Evolutionary conservation across 495 filamentous ascomycete genomes (phyloP).

Genomic region (Clavariopsis aquatica): DNA sequence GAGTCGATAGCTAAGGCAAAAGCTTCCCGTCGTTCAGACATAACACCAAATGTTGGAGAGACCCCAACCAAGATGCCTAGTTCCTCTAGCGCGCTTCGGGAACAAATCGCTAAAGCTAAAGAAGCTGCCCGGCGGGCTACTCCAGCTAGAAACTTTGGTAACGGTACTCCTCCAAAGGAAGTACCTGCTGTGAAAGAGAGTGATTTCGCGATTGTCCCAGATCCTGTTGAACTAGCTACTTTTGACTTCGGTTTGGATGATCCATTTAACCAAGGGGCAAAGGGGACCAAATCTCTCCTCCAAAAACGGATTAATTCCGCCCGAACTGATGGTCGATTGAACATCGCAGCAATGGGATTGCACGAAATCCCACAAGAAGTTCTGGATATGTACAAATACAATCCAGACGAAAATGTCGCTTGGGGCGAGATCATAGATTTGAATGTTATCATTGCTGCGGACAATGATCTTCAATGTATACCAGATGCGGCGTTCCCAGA

Average conservation of each 20-base stretch:
- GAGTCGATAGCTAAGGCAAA: conserved; percentile 94
- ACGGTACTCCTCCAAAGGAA: conserved; percentile 14
- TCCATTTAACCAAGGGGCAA: conserved; percentile 45
- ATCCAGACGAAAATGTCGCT: conserved; percentile 55
- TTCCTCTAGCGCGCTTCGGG: conserved; percentile 38
- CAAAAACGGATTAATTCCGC: conserved; percentile 74
- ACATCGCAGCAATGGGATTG: conserved; percentile 83
- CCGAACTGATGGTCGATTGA: conserved; percentile 77
- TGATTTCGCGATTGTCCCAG: conserved; percentile 44
- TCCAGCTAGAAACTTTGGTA: conserved; percentile 39
- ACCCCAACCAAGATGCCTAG: conserved; percentile 24
- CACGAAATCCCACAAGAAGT: conserved; percentile 80
- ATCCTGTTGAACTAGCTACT: conserved; percentile 56
- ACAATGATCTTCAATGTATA: conserved; percentile 82
- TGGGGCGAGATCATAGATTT: conserved; percentile 97
- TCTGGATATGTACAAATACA: conserved; percentile 79
- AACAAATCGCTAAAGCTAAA: conserved; percentile 38
- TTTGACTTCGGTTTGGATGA: conserved; percentile 42
- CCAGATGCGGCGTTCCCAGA: conserved; percentile 77
- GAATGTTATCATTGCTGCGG: conserved; percentile 82
- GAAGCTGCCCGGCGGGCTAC: conserved; percentile 25
- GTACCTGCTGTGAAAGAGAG: conserved; percentile 26
- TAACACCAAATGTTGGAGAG: conserved; percentile 39
- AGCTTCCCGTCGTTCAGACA: conserved; percentile 69
- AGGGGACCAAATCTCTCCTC: conserved; percentile 57